A percentile compares a stretch with the other conserved stretches of the same genome.
Conservation (phyloP, 179 eudicot genomes). For the Carnegiea gigantea region DNA sequence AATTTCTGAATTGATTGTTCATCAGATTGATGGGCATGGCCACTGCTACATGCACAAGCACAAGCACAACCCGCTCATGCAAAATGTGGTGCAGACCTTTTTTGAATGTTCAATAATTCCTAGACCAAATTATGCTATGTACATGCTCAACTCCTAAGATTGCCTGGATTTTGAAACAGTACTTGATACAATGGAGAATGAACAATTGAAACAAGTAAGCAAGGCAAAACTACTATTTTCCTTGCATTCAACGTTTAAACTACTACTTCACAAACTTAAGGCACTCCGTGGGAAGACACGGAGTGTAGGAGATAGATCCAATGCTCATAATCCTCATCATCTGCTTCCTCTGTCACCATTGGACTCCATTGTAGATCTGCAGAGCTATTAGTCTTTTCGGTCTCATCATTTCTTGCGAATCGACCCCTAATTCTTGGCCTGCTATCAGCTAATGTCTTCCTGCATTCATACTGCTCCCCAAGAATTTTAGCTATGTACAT, state of each 20-base stretch:
- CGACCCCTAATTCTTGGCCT: constrained; percentile 87
- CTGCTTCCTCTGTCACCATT: constrained; percentile 37
- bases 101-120: neutral
- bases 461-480: constrained; percentile 65
- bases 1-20: neutral
- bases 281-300: constrained; percentile 41
- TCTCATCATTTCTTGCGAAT: constrained; percentile 77
- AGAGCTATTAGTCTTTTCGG: constrained; percentile 30
- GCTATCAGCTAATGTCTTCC: constrained; percentile 94
- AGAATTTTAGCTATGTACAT: constrained; percentile 13
- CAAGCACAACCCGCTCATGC: neutral
- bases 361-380: constrained; percentile 45
- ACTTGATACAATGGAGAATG: neutral
- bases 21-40: neutral
- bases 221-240: neutral
- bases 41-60: neutral
- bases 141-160: neutral
- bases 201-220: neutral
- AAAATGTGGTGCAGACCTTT: neutral
- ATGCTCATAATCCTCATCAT: constrained; percentile 52
- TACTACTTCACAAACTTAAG: constrained; percentile 21
- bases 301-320: constrained; percentile 56
- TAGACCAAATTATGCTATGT: neutral
- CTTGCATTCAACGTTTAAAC: constrained; percentile 7
- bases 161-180: neutral